phyloP scores from a whole-genome alignment of 345 rosid species.

The Gossypium australe region DNA sequence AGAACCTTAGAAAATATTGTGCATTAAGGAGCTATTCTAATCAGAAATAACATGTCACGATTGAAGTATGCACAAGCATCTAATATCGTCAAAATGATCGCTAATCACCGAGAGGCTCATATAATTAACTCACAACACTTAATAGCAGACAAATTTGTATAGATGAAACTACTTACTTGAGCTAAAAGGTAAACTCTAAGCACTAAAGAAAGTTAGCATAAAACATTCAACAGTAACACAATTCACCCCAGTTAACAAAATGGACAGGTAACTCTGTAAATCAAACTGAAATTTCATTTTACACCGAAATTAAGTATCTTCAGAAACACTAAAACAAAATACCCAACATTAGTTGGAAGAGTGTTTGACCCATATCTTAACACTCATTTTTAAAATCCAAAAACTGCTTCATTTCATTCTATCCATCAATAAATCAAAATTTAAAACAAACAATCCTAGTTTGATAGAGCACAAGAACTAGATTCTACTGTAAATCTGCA shows the following conservation, averaged over 20 bases:
- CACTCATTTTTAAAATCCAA: conserved; percentile 2
- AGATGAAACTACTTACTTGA: background rate
- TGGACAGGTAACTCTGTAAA: background rate
- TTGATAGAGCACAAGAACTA: background rate
- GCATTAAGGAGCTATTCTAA: background rate
- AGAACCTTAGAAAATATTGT: background rate
- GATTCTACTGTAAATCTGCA: background rate
- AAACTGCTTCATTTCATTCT: background rate
- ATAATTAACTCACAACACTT: background rate
- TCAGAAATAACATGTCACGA: background rate
- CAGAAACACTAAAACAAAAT: conserved; percentile 4
- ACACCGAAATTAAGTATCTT: background rate
- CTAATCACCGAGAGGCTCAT: background rate
- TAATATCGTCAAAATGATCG: background rate
- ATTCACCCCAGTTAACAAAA: background rate
- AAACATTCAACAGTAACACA: conserved; percentile 3
- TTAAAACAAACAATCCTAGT: background rate
- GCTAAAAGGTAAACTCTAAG: background rate
- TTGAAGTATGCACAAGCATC: background rate
- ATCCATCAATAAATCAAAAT: background rate
- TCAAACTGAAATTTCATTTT: background rate
- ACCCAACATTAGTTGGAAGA: background rate
- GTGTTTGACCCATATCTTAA: background rate
- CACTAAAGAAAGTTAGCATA: background rate
- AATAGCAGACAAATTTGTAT: background rate